Percentiles rank a stretch among this genome's conserved stretches.
Conservation (phyloP, 2,329 filamentous ascomycete species). For the Colletotrichum agaves region DNA sequence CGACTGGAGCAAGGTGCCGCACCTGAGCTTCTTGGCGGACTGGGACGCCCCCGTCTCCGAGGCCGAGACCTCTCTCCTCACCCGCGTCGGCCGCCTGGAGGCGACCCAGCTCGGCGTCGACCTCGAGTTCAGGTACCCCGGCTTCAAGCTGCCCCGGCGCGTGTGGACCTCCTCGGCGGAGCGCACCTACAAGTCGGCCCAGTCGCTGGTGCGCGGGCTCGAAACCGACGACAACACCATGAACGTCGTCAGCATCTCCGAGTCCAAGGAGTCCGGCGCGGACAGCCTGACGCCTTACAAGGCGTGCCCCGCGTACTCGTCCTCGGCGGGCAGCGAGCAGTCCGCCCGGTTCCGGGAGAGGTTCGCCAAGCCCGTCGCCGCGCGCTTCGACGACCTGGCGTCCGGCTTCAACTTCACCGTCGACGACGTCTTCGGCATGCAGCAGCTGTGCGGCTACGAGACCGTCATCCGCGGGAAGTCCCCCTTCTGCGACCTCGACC, state of each 20-base stretch:
- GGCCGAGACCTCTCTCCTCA: slow-evolving; percentile 68
- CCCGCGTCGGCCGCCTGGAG: slow-evolving; percentile 69
- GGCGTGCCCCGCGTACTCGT: slow-evolving; percentile 71
- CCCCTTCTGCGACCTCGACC: slow-evolving; percentile 67
- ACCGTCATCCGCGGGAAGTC: slow-evolving; percentile 71
- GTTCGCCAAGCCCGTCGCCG: slow-evolving; percentile 71
- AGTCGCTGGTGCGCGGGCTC: slow-evolving; percentile 67
- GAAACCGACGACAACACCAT: slow-evolving; percentile 64
- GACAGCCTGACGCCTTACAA: slow-evolving; percentile 72
- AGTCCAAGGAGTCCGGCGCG: slow-evolving; percentile 67
- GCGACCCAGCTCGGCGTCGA: slow-evolving; percentile 68
- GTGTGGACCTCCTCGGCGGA: slow-evolving; percentile 74
- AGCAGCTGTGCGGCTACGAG: slow-evolving; percentile 74
- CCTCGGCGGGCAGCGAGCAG: slow-evolving; percentile 66
- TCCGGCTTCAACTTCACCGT: slow-evolving; percentile 71
- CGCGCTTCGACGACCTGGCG: slow-evolving; percentile 62
- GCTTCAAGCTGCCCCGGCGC: slow-evolving; percentile 61
- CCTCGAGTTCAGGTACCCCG: slow-evolving; percentile 67
- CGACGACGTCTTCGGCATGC: slow-evolving; percentile 72
- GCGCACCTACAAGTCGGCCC: slow-evolving; percentile 67
- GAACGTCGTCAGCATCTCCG: slow-evolving; percentile 64
- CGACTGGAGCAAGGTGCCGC: slow-evolving; percentile 66
- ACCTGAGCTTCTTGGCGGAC: slow-evolving; percentile 64
- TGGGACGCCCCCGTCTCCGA: slow-evolving; percentile 69
- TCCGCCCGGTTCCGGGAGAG: slow-evolving; percentile 59